A percentile compares a stretch with the other conserved stretches of the same genome.
Conservation (phyloP, 2,329 filamentous ascomycete species). For the Aspergillus tanneri region DNA sequence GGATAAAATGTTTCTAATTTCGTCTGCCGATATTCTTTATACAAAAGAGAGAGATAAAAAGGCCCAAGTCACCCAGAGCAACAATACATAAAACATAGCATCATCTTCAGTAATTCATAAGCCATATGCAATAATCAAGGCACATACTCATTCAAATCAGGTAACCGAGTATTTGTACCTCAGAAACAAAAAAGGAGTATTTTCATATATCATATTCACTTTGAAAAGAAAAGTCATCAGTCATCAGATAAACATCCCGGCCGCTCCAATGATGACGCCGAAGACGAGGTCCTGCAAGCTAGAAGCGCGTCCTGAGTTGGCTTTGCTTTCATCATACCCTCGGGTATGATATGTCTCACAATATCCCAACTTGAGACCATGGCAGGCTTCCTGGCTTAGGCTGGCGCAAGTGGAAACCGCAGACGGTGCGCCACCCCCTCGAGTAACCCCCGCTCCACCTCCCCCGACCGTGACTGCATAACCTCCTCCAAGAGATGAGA, state of each 20-base stretch:
- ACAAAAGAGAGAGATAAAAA: not conserved
- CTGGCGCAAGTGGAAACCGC: constrained; percentile 48
- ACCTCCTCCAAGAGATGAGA: constrained; percentile 48
- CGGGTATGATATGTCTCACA: constrained; percentile 37
- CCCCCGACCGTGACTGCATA: constrained; percentile 54
- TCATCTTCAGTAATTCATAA: not conserved
- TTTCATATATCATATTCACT: not conserved
- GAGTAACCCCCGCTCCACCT: constrained; percentile 51
- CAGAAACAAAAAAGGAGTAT: not conserved
- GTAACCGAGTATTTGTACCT: not conserved
- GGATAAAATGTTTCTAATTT: too few species aligned
- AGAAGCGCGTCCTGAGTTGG: constrained; percentile 31
- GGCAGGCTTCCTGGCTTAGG: constrained; percentile 49
- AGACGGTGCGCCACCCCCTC: constrained; percentile 44
- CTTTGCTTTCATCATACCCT: constrained; percentile 30
- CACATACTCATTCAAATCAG: not conserved
- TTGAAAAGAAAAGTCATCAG: not conserved
- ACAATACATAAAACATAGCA: not conserved
- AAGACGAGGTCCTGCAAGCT: constrained; percentile 45
- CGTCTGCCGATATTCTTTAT: not conserved
- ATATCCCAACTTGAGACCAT: constrained; percentile 48
- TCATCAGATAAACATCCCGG: constrained; percentile 44
- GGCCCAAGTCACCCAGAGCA: too few species aligned
- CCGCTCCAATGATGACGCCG: constrained; percentile 47
- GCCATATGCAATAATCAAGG: not conserved